Percentiles rank a stretch among this genome's conserved stretches.
phyloP scores from a whole-genome alignment of 345 rosid genomes.

The Physaria fendleri region DNA sequence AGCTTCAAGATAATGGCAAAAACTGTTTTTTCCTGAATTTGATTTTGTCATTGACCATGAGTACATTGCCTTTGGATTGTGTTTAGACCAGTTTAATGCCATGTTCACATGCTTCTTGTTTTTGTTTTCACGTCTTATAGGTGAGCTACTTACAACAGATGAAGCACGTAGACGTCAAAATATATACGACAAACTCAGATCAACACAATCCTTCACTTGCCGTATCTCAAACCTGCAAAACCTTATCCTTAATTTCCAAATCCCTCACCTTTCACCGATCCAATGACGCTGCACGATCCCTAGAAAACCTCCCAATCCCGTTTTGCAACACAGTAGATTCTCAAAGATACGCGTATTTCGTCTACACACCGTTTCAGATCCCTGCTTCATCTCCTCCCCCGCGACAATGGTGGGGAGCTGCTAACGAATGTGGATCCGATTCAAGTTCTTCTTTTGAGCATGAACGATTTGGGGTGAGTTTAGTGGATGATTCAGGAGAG shows the following conservation, averaged over 20 bases:
- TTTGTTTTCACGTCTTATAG: slow-evolving; percentile 30
- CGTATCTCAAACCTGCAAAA: slow-evolving; percentile 50
- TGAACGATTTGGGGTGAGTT: slow-evolving; percentile 13
- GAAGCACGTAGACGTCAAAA: slow-evolving; percentile 70
- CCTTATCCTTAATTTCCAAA: slow-evolving; percentile 35
- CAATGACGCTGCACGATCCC: slow-evolving; percentile 56
- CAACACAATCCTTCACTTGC: slow-evolving; percentile 32
- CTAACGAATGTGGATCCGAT: background rate
- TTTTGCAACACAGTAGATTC: slow-evolving; percentile 42
- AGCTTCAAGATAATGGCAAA: background rate
- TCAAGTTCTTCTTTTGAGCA: background rate
- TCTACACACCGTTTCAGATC: slow-evolving; percentile 54
- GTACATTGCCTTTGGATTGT: background rate
- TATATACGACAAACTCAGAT: slow-evolving; percentile 55
- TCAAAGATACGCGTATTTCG: slow-evolving; percentile 51
- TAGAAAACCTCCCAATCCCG: slow-evolving; percentile 49
- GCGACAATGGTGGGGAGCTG: slow-evolving; percentile 59
- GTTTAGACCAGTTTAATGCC: background rate
- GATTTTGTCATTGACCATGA: background rate
- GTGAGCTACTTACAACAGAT: slow-evolving; percentile 63
- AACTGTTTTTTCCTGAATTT: background rate
- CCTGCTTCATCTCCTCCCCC: slow-evolving; percentile 32
- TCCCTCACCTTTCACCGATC: slow-evolving; percentile 45
- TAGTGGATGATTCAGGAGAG: slow-evolving; percentile 28
- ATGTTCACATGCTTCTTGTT: background rate